phyloP scores from a whole-genome alignment of 768 basidiomycete genomes.

The Boletus bicolor region DNA sequence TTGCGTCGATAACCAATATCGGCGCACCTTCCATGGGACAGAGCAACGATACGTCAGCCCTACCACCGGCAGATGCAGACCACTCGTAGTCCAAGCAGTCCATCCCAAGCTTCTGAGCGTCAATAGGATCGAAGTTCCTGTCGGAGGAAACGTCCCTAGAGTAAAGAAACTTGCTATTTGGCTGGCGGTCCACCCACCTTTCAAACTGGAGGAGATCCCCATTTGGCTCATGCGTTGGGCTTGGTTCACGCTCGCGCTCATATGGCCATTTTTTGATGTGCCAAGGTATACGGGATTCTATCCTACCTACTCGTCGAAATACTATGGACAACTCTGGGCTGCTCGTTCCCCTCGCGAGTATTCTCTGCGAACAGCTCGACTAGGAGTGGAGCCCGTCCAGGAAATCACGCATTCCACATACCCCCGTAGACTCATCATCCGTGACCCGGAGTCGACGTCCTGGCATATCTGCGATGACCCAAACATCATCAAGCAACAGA shows the following conservation, averaged over 20 bases:
- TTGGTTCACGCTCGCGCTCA: constrained; percentile 15
- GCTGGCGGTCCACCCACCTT: constrained; percentile 5
- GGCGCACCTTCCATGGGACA: constrained; percentile 8
- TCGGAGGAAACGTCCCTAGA: neutral
- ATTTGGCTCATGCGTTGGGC: constrained; percentile 18
- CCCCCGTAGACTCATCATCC: constrained; percentile 19
- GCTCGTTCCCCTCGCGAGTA: constrained; percentile 22
- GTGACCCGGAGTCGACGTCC: neutral
- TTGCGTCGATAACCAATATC: constrained; percentile 21
- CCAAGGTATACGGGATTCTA: constrained; percentile 8
- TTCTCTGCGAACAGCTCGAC: constrained; percentile 10
- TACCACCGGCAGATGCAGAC: constrained; percentile 22
- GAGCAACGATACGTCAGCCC: constrained; percentile 25
- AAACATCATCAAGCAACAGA: constrained; percentile 5
- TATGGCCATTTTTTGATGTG: constrained; percentile 9
- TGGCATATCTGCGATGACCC: constrained; percentile 6
- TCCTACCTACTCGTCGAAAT: constrained; percentile 18
- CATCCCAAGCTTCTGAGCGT: neutral
- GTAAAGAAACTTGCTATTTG: constrained; percentile 18
- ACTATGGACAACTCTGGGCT: constrained; percentile 23
- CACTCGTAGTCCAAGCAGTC: constrained; percentile 24
- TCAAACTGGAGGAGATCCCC: neutral
- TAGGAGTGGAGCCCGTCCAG: constrained; percentile 1
- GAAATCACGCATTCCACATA: constrained; percentile 11
- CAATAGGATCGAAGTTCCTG: neutral